Base-by-base conservation (phyloP, 805 yeast species). In the Myxozyma melibiosi region DNA sequence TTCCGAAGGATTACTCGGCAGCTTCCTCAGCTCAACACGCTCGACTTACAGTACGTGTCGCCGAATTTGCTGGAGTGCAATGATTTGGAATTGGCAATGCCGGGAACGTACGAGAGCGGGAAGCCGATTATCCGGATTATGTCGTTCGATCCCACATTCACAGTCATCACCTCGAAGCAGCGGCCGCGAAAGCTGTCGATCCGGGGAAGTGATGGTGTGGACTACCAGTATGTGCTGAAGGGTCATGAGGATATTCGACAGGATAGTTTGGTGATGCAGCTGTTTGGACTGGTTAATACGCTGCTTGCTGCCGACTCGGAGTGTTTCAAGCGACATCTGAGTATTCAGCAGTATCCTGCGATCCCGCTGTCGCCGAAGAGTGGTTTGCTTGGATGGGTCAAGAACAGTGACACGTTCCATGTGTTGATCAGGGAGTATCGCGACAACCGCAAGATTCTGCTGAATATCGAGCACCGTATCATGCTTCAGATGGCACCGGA, bases 191-290 rank as follows among this genome's bases (percentile, higher is more conserved):
- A 88, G 66, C 71, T 90, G 58, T 80, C 84, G 14, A 81, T 90
- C 47, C 78, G 79, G 60, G 99, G 98, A 9, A 86, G 88, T 66
- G 97, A 94, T 71, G 99, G 99, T 58, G 88, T 87, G 67, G 88
- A 86, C 38, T 90, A 95, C 69, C 87, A 82, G 66, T 95, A 83
- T 72, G 74, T 79, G 1, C 77, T 94, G 67, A 94, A 94, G 73
- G 99, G 98, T 0, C 98, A 94, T 69, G 99, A 94, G 74, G 99
- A 94, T 77, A 89, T 94, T 52, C 82, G 99, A 68, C 99, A 94
- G 71, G 99, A 94, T 74, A 89, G 90, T 67, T 79, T 95, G 71
- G 99, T 92, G 27, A 94, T 94, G 99, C 99, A 94, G 73, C 76
- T 94, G 65, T 92, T 94, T 72, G 98, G 98, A 0, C 77, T 94